Conservation (phyloP, 306 rosid genomes). For the Sechiopsis laciniata region DNA sequence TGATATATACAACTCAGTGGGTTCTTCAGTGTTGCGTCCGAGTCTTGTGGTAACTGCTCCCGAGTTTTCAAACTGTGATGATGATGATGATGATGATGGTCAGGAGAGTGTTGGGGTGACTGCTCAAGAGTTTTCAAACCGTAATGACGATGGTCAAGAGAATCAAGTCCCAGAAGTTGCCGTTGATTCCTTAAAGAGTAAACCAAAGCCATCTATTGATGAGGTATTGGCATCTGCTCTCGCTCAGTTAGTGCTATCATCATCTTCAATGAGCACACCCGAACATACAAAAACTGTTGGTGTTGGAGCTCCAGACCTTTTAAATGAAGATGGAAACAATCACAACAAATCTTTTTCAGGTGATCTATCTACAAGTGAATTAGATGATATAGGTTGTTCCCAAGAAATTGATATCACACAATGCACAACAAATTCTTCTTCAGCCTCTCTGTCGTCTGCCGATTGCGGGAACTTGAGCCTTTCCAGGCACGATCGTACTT, state of each 20-base stretch:
- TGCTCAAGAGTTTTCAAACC: slow-evolving; percentile 69
- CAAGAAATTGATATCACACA: slow-evolving; percentile 23
- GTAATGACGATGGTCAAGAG: slow-evolving; percentile 51
- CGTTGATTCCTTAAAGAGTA: slow-evolving; percentile 31
- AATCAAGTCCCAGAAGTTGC: slow-evolving; percentile 24
- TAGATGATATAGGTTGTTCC: slow-evolving; percentile 27
- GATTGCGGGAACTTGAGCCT: slow-evolving; percentile 23
- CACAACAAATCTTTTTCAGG: slow-evolving; percentile 22
- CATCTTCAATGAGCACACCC: slow-evolving; percentile 34
- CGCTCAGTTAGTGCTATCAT: slow-evolving; percentile 49
- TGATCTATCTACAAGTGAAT: slow-evolving; percentile 23
- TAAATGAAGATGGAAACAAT: slow-evolving; percentile 39
- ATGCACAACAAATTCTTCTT: slow-evolving; percentile 28
- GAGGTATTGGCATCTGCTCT: slow-evolving; percentile 79
- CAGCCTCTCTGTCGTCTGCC: slow-evolving; percentile 23
- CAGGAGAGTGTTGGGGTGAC: slow-evolving; percentile 60
- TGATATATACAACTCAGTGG: slow-evolving; percentile 32
- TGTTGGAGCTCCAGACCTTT: slow-evolving; percentile 55
- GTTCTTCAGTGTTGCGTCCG: slow-evolving; percentile 42
- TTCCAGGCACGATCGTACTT: not conserved
- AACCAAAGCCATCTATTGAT: slow-evolving; percentile 55
- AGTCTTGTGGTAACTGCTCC: slow-evolving; percentile 78
- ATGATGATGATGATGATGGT: slow-evolving; percentile 56
- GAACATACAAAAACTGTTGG: slow-evolving; percentile 34
- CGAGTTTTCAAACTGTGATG: slow-evolving; percentile 61